phyloP scores from a whole-genome alignment of 768 basidiomycete species.

The Xerocomus potaroensis region DNA sequence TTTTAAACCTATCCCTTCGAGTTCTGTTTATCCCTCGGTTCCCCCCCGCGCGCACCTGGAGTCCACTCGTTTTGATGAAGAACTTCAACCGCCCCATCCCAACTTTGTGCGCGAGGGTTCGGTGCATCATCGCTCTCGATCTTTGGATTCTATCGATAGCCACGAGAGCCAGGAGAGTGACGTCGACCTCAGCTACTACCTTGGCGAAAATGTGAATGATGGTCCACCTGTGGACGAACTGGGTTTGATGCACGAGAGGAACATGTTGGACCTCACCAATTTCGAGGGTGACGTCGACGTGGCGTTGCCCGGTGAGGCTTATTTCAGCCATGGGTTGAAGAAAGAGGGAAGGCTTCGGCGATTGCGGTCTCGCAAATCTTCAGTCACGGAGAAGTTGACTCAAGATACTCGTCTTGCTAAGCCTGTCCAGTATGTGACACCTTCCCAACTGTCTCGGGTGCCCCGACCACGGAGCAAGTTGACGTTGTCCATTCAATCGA shows the following conservation, averaged over 20 bases:
- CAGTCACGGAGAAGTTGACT: slow-evolving; percentile 8
- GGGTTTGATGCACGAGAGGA: slow-evolving; percentile 40
- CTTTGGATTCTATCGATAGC: slow-evolving; percentile 29
- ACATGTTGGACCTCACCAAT: slow-evolving; percentile 64
- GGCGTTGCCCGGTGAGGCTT: slow-evolving; percentile 50
- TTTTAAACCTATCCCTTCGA: slow-evolving; percentile 32
- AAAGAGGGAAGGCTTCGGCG: slow-evolving; percentile 62
- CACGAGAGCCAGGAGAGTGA: slow-evolving; percentile 30
- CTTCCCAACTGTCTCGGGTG: background rate
- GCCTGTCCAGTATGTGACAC: background rate
- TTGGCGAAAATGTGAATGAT: slow-evolving; percentile 30
- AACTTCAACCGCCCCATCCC: slow-evolving; percentile 37
- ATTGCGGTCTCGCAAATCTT: slow-evolving; percentile 36
- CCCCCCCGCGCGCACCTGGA: slow-evolving; percentile 3
- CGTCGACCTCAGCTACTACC: slow-evolving; percentile 42
- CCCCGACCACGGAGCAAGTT: slow-evolving; percentile 1
- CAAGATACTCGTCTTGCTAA: slow-evolving; percentile 7
- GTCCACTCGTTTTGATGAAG: slow-evolving; percentile 10
- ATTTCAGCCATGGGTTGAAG: slow-evolving; percentile 48
- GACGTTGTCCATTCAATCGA: slow-evolving; percentile 14
- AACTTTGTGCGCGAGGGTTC: slow-evolving; percentile 17
- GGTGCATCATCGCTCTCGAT: slow-evolving; percentile 8
- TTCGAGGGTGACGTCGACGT: slow-evolving; percentile 74
- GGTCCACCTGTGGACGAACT: slow-evolving; percentile 31
- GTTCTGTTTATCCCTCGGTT: slow-evolving; percentile 2